These are phyloP conservation scores for Boletellus ananas DNA, from an alignment of 768 basidiomycete species.

Conservation along the genomic window DNA sequence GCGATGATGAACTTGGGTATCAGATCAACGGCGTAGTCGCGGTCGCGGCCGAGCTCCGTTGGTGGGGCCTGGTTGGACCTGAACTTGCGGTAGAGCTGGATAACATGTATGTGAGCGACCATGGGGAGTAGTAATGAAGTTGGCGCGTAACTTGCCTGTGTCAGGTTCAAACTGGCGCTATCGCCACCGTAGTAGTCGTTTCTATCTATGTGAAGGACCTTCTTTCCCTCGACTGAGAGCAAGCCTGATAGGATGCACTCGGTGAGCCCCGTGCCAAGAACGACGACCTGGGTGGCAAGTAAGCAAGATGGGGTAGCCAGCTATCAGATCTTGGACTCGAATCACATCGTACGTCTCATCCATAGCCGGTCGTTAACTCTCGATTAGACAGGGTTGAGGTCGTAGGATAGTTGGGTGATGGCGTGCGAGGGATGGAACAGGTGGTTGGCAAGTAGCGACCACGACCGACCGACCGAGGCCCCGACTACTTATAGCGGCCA, in stretches of 20 bases:
- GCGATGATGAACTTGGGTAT: slow-evolving; percentile 99
- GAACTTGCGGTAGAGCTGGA: slow-evolving; percentile 94
- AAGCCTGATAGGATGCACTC: slow-evolving; percentile 98
- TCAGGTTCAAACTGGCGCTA: slow-evolving; percentile 93
- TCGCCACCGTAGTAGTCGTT: slow-evolving; percentile 99
- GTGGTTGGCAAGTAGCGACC: slow-evolving; percentile 16
- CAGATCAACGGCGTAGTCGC: slow-evolving; percentile 97
- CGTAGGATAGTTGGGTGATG: slow-evolving; percentile 7
- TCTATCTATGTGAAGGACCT: slow-evolving; percentile 97
- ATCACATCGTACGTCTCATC: slow-evolving; percentile 98
- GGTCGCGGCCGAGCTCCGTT: slow-evolving; percentile 85
- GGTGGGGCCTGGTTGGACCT: slow-evolving; percentile 73
- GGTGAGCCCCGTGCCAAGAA: slow-evolving; percentile 94
- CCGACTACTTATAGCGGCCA: slow-evolving; percentile 30
- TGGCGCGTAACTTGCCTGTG: slow-evolving; percentile 62
- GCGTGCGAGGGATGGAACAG: slow-evolving; percentile 2
- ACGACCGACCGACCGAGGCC: slow-evolving; percentile 1
- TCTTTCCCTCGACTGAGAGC: slow-evolving; percentile 99
- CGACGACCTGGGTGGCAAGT: slow-evolving; percentile 58
- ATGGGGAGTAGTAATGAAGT: background rate
- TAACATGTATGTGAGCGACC: slow-evolving; percentile 18
- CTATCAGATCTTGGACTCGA: slow-evolving; percentile 17
- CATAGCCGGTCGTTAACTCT: slow-evolving; percentile 49
- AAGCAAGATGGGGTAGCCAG: slow-evolving; percentile 9
- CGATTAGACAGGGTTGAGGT: slow-evolving; percentile 7